These are phyloP conservation scores for Leucocoprinus leucothites DNA, from an alignment of 768 basidiomycete species.

Conservation along the genomic window DNA sequence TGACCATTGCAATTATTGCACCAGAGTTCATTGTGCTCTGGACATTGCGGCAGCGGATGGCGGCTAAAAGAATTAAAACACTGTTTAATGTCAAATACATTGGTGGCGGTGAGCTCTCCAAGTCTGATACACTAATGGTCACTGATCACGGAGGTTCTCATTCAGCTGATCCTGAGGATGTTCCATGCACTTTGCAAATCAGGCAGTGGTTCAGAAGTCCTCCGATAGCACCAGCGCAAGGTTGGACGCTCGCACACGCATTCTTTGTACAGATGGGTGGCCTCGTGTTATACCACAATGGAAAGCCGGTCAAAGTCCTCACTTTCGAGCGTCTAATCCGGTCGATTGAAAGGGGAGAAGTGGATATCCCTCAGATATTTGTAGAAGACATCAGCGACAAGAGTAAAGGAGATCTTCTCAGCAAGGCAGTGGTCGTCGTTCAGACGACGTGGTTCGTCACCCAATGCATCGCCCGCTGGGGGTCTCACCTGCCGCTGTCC, in stretches of 20 bases:
- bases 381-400: not conserved
- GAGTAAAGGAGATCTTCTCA: not conserved
- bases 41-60: conserved; percentile 6
- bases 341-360: not conserved
- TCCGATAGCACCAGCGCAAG: not conserved
- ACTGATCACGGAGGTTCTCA: too few species aligned
- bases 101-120: too few species aligned
- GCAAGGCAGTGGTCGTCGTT: not conserved
- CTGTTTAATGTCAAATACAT: too few species aligned
- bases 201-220: too few species aligned
- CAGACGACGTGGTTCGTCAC: not conserved
- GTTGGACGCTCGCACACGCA: not conserved
- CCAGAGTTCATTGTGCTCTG: conserved; percentile 6
- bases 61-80: too few species aligned
- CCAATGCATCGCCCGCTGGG: not conserved
- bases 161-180: too few species aligned
- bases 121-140: too few species aligned
- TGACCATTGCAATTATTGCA: not conserved
- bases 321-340: not conserved
- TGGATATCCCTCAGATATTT: not conserved
- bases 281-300: not conserved
- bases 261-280: conserved; percentile 4
- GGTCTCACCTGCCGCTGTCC: not conserved
- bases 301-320: not conserved
- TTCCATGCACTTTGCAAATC: too few species aligned